Evolutionary conservation across 768 basidiomycete species (phyloP), one percentile per base, ranked within the genome.

Genomic region (Dendrothele bispora): DNA sequence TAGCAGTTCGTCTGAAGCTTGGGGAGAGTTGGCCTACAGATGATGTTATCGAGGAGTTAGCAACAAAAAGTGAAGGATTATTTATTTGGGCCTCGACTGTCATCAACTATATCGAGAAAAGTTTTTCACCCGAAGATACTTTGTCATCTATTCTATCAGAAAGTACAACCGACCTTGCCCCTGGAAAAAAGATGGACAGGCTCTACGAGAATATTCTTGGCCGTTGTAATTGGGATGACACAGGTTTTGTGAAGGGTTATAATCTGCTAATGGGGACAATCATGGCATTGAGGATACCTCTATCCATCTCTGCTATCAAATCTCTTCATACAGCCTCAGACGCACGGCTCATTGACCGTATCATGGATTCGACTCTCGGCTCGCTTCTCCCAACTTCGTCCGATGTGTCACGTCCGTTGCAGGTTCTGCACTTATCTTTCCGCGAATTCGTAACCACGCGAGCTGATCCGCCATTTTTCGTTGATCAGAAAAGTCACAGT

Each of bases 21-120:
- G 30, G 30, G 10, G n/a, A 10, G 30, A n/a, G 10, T 32, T 32
- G 30, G 30, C 30, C 30, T n/a, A 34, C 43, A 3, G 10, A 41
- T 43, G 26, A 24, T 17, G 40, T 43, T 35, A 29, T 29, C 11
- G 27, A 34, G 12, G 27, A 35, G 12, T 43, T 57, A 17, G 27
- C 44, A 3, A 22, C 17, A 7, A 51, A 39, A 36, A 52, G 55
- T 17, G 60, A 52, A 28, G 60, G 60, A 8, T 48, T 60, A 12
- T 61, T 61, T 45, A 50, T 58, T 25, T 60, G 60, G 55, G 52
- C 52, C 11, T 49, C 49, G 3, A 52, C 54, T 8, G 38, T 56
- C 27, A 52, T 47, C 28, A 51, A 56, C 25, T 56, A 61, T 32
- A 32, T 32, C 10, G 30, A n/a, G 10, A 10, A 10, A 10, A 32